Base-by-base conservation (phyloP, 2,329 filamentous ascomycete species). In the Pyrenochaeta sp. region DNA sequence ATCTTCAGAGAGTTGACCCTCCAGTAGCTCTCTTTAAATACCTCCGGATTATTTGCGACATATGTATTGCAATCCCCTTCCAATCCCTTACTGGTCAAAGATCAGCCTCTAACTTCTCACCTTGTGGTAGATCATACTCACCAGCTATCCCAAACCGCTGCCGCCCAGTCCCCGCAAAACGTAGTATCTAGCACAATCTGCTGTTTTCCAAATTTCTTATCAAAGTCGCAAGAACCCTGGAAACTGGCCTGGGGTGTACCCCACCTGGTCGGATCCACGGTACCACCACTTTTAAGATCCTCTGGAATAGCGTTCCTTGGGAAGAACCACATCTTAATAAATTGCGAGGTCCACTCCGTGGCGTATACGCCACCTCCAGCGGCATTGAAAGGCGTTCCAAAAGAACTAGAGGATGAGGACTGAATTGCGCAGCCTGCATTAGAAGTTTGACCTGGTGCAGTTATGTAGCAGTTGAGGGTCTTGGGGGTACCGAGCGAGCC, bases 311-410 rank as follows among this genome's bases (percentile, higher is more conserved):
- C 71, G 59, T 74, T 74, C 10, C 90, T 88, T 0, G 88, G 81
- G 78, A 95, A 96, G 83, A 91, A 93, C 87, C 88, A 96, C 64
- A 96, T 83, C 28, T 84, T 83, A 73, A 97, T 93, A 58, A 82
- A 81, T 0, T 83, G 71, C 32, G 84, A 83, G 1, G 89, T 91
- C 90, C 92, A 95, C 57, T 78, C 72, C 51, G 75, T 78, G 12
- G 77, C 79, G 55, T 78, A 82, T 1, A 79, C 48, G 37, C 77
- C 76, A 39, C 78, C 78, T 9, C 71, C 72, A 2, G 51, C 64
- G 2, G 25, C 39, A 50, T 77, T 77, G 56, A 77, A 72, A 9
- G 54, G 61, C 12, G 53, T 56, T 1, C 73, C 73, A 40, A 59
- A 70, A 25, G 57, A 61, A 10, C 42, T 40, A 1, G 56, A 12